These are phyloP conservation scores for Didymosphaeria variabile DNA, from an alignment of 2,329 filamentous ascomycete genomes.

Conservation along the genomic window DNA sequence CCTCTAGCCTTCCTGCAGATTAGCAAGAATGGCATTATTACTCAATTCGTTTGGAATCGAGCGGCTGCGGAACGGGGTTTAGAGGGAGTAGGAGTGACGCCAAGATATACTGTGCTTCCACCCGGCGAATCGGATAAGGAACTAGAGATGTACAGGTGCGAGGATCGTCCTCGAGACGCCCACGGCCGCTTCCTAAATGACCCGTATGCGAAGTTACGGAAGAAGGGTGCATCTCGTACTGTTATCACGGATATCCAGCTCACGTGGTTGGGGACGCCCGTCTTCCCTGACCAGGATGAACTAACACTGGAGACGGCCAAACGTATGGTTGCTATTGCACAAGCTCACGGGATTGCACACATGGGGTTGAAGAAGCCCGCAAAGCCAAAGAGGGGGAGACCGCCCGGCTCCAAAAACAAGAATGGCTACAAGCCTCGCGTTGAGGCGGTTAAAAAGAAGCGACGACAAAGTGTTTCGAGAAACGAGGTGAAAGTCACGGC, in stretches of 20 bases:
- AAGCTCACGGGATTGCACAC: not conserved
- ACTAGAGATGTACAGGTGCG: slow-evolving; percentile 5
- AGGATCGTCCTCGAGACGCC: slow-evolving; percentile 16
- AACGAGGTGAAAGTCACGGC: not conserved
- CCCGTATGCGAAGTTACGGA: slow-evolving; percentile 6
- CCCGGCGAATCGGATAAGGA: slow-evolving; percentile 4
- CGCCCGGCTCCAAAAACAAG: slow-evolving; percentile 6
- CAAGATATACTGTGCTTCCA: slow-evolving; percentile 38
- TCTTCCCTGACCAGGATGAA: slow-evolving; percentile 38
- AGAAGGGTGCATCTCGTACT: slow-evolving; percentile 27
- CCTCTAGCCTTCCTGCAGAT: slow-evolving; percentile 78
- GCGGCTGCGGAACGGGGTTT: slow-evolving; percentile 70
- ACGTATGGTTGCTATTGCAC: slow-evolving; percentile 19
- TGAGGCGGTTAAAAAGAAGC: not conserved
- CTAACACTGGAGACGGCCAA: slow-evolving; percentile 35
- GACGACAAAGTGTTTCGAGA: not conserved
- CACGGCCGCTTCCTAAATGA: not conserved
- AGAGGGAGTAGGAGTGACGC: slow-evolving; percentile 58
- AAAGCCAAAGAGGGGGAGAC: not conserved
- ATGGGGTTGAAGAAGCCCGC: not conserved
- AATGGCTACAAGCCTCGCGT: not conserved
- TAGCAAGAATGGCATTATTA: slow-evolving; percentile 64
- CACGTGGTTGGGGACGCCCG: slow-evolving; percentile 49
- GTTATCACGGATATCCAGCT: slow-evolving; percentile 44
- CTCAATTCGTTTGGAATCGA: slow-evolving; percentile 78